These are phyloP conservation scores for Barnettozyma californica DNA, from an alignment of 805 yeast species.

Conservation along the genomic window DNA sequence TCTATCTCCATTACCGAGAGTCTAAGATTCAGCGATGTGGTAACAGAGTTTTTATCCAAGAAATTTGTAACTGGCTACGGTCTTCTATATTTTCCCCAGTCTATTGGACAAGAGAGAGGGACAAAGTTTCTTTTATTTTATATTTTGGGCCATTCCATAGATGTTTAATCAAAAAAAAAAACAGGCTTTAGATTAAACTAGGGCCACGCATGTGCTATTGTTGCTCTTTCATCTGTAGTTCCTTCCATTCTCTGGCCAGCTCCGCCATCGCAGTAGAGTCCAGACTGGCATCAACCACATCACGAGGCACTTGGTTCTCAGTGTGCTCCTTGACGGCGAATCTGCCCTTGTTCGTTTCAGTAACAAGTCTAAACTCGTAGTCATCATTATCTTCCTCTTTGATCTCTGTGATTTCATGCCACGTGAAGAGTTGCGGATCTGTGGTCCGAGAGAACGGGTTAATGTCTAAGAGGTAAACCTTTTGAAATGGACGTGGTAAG, in stretches of 20 bases:
- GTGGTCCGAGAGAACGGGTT: conserved; percentile 81
- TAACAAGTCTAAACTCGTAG: conserved; percentile 60
- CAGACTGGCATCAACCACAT: conserved; percentile 77
- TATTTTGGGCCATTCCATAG: background rate
- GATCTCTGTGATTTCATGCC: conserved; percentile 65
- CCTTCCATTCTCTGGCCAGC: conserved; percentile 56
- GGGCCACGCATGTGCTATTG: background rate
- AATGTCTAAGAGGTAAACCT: conserved; percentile 71
- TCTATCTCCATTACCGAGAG: too few species aligned
- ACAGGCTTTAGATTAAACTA: too few species aligned
- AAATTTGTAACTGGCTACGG: too few species aligned
- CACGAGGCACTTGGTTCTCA: conserved; percentile 88
- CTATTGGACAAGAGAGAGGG: too few species aligned
- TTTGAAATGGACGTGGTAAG: conserved; percentile 66
- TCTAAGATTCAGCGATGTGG: too few species aligned
- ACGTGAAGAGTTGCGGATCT: conserved; percentile 72
- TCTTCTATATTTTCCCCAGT: too few species aligned
- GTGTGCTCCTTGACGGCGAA: conserved; percentile 80
- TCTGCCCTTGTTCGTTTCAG: conserved; percentile 63
- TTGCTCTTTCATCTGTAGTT: conserved; percentile 26
- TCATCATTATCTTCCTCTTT: conserved; percentile 23
- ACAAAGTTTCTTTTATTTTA: too few species aligned
- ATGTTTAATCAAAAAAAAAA: too few species aligned
- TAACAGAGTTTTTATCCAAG: too few species aligned
- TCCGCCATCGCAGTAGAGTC: conserved; percentile 68